A percentile compares a stretch with the other conserved stretches of the same genome.
phyloP scores from a whole-genome alignment of 768 basidiomycete genomes.

The Leccinum subgranulosum region DNA sequence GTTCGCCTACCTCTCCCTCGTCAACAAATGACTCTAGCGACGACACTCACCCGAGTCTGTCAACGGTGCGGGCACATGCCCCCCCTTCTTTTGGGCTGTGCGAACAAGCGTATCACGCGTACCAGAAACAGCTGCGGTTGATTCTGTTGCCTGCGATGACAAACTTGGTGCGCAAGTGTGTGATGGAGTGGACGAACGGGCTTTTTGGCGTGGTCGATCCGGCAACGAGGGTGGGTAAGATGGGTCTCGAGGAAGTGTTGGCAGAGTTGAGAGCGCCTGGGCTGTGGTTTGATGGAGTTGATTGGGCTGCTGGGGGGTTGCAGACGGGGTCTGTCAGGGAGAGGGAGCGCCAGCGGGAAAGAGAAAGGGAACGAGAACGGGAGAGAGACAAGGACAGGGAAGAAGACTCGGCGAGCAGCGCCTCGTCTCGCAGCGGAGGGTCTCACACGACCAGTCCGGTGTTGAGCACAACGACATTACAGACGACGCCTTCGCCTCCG shows the following conservation, averaged over 20 bases:
- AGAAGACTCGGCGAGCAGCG: slow-evolving; percentile 46
- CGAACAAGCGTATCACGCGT: slow-evolving; percentile 58
- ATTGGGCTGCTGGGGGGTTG: slow-evolving; percentile 45
- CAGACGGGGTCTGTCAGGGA: slow-evolving; percentile 27
- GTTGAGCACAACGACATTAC: slow-evolving; percentile 67
- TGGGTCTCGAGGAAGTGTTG: slow-evolving; percentile 62
- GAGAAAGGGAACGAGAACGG: slow-evolving; percentile 31
- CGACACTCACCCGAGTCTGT: slow-evolving; percentile 45
- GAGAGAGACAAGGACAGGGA: slow-evolving; percentile 30
- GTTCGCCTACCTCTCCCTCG: slow-evolving; percentile 25
- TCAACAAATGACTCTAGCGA: slow-evolving; percentile 15
- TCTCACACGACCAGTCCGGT: slow-evolving; percentile 71
- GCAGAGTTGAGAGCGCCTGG: slow-evolving; percentile 51
- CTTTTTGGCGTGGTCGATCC: slow-evolving; percentile 45
- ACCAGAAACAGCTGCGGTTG: slow-evolving; percentile 54
- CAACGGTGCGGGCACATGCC: slow-evolving; percentile 46
- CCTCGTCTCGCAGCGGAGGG: slow-evolving; percentile 46
- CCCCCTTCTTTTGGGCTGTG: slow-evolving; percentile 65
- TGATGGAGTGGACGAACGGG: slow-evolving; percentile 58
- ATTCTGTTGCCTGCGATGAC: slow-evolving; percentile 64
- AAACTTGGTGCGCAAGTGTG: slow-evolving; percentile 63
- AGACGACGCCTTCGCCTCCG: slow-evolving; percentile 77
- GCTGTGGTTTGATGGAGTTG: slow-evolving; percentile 71
- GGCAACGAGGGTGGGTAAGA: slow-evolving; percentile 48
- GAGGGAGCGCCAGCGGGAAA: slow-evolving; percentile 3